Percentiles rank a stretch among this genome's conserved stretches.
Evolutionary conservation across 2,329 filamentous ascomycete species (phyloP).

Genomic region (Hymenoscyphus albidus): DNA sequence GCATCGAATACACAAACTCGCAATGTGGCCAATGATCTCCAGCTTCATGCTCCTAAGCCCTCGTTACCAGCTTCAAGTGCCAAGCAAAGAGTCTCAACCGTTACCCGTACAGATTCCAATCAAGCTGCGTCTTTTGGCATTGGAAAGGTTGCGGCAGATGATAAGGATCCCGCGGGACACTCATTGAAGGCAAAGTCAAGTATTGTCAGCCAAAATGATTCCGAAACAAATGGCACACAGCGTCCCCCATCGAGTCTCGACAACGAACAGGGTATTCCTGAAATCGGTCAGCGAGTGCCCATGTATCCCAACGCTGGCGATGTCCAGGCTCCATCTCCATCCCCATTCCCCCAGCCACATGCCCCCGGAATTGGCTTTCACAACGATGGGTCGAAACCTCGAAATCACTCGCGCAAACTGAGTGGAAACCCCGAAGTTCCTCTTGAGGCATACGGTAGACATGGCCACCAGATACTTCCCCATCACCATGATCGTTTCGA

Average conservation of each 20-base stretch:
- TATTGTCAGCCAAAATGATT: constrained; percentile 43
- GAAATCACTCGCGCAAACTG: constrained; percentile 64
- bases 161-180: constrained; percentile 46
- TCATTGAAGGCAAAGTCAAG: constrained; percentile 61
- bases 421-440: constrained; percentile 72
- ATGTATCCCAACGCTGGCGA: constrained; percentile 92
- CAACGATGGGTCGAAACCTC: constrained; percentile 47
- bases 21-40: constrained; percentile 74
- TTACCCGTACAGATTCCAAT: constrained; percentile 89
- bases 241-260: constrained; percentile 55
- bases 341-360: constrained; percentile 42
- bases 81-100: constrained; percentile 75
- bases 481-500: constrained; percentile 82
- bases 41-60: constrained; percentile 84
- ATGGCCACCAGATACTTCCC: constrained; percentile 74
- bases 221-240: constrained; percentile 37
- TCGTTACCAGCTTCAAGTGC: constrained; percentile 78
- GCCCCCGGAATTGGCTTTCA: constrained; percentile 45
- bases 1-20: constrained; percentile 67
- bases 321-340: constrained; percentile 89
- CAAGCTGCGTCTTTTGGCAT: constrained; percentile 81
- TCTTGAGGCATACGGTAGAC: constrained; percentile 82
- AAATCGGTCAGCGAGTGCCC: constrained; percentile 87
- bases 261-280: constrained; percentile 84
- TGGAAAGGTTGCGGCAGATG: constrained; percentile 60